Conservation (phyloP, 371 early-diverging fungal genomes). For the Entomophthora muscae region DNA sequence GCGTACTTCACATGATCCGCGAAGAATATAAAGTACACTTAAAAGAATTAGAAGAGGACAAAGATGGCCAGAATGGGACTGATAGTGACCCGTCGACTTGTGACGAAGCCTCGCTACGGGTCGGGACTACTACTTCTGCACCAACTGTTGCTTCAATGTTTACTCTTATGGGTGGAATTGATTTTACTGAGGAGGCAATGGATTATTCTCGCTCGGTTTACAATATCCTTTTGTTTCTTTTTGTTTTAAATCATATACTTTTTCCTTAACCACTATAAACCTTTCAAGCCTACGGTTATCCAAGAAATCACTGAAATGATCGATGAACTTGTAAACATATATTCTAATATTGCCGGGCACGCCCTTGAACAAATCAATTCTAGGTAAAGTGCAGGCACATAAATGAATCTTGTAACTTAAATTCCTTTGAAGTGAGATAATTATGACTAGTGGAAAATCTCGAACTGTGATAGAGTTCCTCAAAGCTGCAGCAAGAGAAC, state of each 20-base stretch:
- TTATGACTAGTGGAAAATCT: conserved; percentile 83
- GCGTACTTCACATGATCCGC: conserved; percentile 66
- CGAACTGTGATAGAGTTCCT: conserved; percentile 74
- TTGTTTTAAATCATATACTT: neutral
- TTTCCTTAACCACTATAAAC: conserved; percentile 12
- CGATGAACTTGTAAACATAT: conserved; percentile 53
- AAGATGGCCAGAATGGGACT: conserved; percentile 14
- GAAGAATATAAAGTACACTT: conserved; percentile 28
- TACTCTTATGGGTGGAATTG: neutral
- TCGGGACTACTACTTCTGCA: neutral
- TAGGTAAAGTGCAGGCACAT: conserved; percentile 24
- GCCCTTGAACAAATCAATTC: conserved; percentile 79
- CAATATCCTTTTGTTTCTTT: conserved; percentile 13
- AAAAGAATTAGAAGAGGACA: conserved; percentile 14
- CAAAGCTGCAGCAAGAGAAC: conserved; percentile 61
- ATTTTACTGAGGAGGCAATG: conserved; percentile 1
- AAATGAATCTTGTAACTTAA: neutral
- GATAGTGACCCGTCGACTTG: neutral
- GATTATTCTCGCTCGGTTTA: conserved; percentile 5
- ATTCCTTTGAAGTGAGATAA: conserved; percentile 56
- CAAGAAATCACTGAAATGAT: conserved; percentile 72
- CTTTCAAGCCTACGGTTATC: conserved; percentile 50
- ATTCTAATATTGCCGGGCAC: conserved; percentile 52
- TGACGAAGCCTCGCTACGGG: neutral
- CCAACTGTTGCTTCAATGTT: conserved; percentile 9